A percentile compares a stretch with the other conserved stretches of the same genome.
These are phyloP conservation scores for Fusarium sp. DNA, from an alignment of 2,329 filamentous ascomycete genomes.

Conservation along the genomic window DNA sequence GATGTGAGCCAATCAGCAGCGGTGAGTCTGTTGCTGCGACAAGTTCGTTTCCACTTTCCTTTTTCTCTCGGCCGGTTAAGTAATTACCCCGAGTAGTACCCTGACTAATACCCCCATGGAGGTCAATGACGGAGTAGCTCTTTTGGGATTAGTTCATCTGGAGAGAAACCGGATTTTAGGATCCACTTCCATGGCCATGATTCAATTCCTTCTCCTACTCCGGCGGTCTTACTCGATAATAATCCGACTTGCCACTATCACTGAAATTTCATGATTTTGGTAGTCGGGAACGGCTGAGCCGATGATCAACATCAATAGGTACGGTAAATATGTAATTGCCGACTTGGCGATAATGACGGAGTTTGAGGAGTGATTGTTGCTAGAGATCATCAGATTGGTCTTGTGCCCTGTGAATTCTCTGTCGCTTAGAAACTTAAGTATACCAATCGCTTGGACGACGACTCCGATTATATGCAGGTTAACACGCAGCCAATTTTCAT, in stretches of 20 bases:
- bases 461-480: too few species aligned
- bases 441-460: too few species aligned
- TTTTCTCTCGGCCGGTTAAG: background rate
- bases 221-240: background rate
- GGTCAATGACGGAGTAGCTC: background rate
- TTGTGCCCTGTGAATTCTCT: too few species aligned
- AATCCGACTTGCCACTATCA: background rate
- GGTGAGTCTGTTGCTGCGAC: too few species aligned
- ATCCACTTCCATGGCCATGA: background rate
- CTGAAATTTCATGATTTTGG: background rate
- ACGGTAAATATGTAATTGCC: background rate
- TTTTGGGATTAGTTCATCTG: accelerated
- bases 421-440: too few species aligned
- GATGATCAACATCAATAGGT: background rate
- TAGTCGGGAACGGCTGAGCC: background rate
- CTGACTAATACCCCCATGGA: background rate
- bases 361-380: background rate
- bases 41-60: background rate
- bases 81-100: background rate
- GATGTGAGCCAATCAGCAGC: background rate
- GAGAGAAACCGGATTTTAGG: background rate
- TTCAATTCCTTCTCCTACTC: background rate
- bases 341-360: background rate
- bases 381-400: background rate
- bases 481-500: too few species aligned